Evolutionary conservation across 768 basidiomycete genomes (phyloP).

Genomic region (Pleurotus giganteus): DNA sequence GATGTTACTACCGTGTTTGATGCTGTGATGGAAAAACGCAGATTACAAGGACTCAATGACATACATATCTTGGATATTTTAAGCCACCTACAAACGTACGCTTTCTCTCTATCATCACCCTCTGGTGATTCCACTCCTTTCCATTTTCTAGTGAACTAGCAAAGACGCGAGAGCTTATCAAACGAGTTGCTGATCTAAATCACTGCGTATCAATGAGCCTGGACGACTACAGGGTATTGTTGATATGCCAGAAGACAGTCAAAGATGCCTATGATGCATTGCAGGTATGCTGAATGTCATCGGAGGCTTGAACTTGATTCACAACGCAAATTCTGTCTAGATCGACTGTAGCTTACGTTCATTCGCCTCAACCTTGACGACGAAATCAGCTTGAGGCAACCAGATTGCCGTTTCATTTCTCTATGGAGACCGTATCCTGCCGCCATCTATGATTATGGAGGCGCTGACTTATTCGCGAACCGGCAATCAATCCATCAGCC

Average conservation of each 20-base stretch:
- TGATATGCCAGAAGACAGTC: not conserved
- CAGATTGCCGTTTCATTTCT: not conserved
- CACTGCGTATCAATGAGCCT: not conserved
- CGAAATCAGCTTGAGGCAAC: not conserved
- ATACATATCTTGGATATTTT: not conserved
- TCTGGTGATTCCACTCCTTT: not conserved
- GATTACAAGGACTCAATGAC: not conserved
- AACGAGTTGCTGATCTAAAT: not conserved
- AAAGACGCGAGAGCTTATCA: not conserved
- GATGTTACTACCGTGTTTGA: not conserved
- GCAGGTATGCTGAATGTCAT: not conserved
- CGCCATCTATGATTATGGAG: too few species aligned
- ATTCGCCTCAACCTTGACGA: not conserved
- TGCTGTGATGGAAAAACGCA: not conserved
- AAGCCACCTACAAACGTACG: not conserved
- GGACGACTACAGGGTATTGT: not conserved
- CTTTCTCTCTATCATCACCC: not conserved
- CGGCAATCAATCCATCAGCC: too few species aligned
- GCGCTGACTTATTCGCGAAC: too few species aligned
- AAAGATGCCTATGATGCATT: slow-evolving; percentile 1
- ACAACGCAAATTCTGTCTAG: not conserved
- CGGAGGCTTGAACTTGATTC: not conserved
- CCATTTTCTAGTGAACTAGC: not conserved
- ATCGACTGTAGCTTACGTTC: not conserved
- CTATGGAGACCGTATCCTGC: not conserved